These are phyloP conservation scores for Neoscytalidium dimidiatum DNA, from an alignment of 2,329 filamentous ascomycete species.

Conservation along the genomic window DNA sequence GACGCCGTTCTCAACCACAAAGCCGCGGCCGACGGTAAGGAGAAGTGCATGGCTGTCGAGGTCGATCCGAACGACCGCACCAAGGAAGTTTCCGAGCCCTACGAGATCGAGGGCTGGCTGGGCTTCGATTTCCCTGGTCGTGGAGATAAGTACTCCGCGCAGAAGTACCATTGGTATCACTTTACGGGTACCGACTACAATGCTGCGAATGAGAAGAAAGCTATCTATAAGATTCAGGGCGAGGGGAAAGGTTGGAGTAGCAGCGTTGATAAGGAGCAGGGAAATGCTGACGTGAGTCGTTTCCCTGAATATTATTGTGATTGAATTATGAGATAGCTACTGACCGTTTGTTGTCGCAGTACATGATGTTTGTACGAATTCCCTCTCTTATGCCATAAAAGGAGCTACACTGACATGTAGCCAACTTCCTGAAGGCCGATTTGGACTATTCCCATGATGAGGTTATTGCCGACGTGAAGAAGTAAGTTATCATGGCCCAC, in stretches of 20 bases:
- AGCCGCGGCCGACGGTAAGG: conserved; percentile 66
- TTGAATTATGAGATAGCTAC: background rate
- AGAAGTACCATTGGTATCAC: conserved; percentile 68
- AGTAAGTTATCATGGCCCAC: too few relatives aligned
- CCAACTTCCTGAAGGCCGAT: conserved; percentile 47
- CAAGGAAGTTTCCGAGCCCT: conserved; percentile 54
- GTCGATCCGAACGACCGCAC: conserved; percentile 63
- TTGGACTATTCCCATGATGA: conserved; percentile 66
- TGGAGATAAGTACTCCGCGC: conserved; percentile 58
- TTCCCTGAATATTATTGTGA: too few relatives aligned
- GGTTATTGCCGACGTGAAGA: conserved; percentile 65
- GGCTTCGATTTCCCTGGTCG: conserved; percentile 67
- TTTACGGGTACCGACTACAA: conserved; percentile 71
- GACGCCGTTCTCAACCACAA: conserved; percentile 75
- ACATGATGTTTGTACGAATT: conserved; percentile 62
- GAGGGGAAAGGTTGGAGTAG: conserved; percentile 66
- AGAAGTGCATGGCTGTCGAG: conserved; percentile 63
- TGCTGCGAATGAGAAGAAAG: conserved; percentile 56
- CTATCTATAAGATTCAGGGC: conserved; percentile 66
- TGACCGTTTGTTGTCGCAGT: conserved; percentile 39
- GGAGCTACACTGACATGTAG: background rate
- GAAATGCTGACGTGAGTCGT: conserved; percentile 53
- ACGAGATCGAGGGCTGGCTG: conserved; percentile 69
- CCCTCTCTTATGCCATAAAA: background rate
- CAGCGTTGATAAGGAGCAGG: conserved; percentile 63